phyloP scores from a whole-genome alignment of 345 rosid species.

The Eucalyptus coolabah region DNA sequence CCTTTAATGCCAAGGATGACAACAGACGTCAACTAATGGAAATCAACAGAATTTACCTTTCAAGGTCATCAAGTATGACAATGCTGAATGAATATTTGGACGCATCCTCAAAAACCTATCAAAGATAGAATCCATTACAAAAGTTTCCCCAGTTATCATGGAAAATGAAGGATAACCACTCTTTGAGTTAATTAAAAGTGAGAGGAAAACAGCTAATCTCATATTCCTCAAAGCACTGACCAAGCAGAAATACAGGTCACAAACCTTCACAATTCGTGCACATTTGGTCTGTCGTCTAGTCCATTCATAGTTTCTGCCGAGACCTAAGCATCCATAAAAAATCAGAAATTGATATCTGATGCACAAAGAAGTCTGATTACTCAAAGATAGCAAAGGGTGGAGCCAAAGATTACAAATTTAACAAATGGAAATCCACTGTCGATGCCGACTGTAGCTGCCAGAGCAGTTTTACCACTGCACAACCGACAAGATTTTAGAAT shows the following conservation, averaged over 20 bases:
- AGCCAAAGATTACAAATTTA: constrained; percentile 58
- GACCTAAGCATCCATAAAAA: constrained; percentile 27
- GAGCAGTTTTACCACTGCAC: constrained; percentile 93
- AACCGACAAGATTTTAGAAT: not conserved
- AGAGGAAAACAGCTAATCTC: not conserved
- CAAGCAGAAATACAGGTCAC: not conserved
- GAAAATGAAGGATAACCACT: not conserved
- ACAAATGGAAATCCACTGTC: constrained; percentile 92
- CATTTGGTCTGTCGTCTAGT: constrained; percentile 88
- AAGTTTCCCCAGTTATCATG: not conserved
- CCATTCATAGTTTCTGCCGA: constrained; percentile 94
- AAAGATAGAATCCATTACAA: not conserved
- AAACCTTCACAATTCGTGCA: constrained; percentile 80
- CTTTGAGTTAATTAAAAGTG: not conserved
- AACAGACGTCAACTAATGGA: not conserved
- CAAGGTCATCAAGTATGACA: constrained; percentile 89
- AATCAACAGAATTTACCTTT: constrained; percentile 37
- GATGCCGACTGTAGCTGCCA: constrained; percentile 89
- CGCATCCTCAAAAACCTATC: constrained; percentile 92
- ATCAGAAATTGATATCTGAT: not conserved
- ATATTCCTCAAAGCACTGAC: not conserved
- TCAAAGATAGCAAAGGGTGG: not conserved
- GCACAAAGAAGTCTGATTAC: not conserved
- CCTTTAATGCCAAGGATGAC: not conserved
- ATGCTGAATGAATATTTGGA: constrained; percentile 90